Evolutionary conservation across 148 eudicot genomes (phyloP).

Genomic region (Pouteria glomerata): DNA sequence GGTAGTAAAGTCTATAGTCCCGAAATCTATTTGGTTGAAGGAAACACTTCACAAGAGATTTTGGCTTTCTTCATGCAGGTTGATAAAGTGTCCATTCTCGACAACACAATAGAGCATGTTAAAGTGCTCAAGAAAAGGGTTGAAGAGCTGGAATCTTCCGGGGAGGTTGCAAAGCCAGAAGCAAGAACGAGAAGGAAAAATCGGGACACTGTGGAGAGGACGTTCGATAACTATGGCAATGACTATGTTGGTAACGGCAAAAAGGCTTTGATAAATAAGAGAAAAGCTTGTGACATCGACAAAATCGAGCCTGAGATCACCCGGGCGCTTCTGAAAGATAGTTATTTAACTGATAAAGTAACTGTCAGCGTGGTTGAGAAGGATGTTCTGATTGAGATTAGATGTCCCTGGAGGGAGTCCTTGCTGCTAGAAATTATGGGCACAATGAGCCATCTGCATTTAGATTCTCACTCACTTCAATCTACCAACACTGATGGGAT

Average conservation of each 20-base stretch:
- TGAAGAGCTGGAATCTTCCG: slow-evolving; percentile 40
- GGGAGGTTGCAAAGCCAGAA: slow-evolving; percentile 18
- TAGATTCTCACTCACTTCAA: slow-evolving; percentile 50
- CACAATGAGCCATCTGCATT: slow-evolving; percentile 34
- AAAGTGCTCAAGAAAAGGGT: slow-evolving; percentile 54
- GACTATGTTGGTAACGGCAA: slow-evolving; percentile 12
- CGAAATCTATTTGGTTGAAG: not conserved
- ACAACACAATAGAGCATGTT: slow-evolving; percentile 57
- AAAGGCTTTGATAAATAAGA: slow-evolving; percentile 27
- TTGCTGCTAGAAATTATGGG: slow-evolving; percentile 53
- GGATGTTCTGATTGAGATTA: slow-evolving; percentile 45
- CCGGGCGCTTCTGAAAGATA: no score
- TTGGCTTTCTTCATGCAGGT: slow-evolving; percentile 36
- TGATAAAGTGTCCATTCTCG: slow-evolving; percentile 68
- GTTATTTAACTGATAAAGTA: slow-evolving; percentile 23
- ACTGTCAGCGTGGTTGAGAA: slow-evolving; percentile 32
- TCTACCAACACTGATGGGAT: slow-evolving; percentile 41
- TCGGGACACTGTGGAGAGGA: slow-evolving; percentile 38
- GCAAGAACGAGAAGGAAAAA: slow-evolving; percentile 30
- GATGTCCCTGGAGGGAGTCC: slow-evolving; percentile 53
- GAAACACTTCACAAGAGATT: not conserved
- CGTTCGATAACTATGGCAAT: slow-evolving; percentile 44
- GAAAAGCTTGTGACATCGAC: slow-evolving; percentile 38
- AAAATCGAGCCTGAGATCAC: slow-evolving; percentile 23
- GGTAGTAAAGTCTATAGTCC: slow-evolving; percentile 27